Conservation (phyloP, 768 basidiomycete genomes). For the Boletellus ananas region DNA sequence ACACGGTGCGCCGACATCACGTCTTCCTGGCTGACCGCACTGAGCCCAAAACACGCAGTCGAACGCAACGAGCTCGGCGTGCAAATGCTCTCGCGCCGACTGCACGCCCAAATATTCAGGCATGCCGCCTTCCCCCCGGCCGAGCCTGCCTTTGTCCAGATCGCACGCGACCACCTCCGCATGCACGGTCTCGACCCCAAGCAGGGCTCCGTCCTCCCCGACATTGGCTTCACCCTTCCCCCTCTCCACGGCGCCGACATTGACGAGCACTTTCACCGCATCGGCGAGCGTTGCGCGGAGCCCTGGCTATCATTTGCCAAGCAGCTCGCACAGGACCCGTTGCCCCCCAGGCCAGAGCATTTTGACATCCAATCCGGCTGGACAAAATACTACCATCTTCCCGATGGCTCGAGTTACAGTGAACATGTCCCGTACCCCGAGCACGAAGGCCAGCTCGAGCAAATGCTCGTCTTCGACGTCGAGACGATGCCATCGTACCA, state of each 20-base stretch:
- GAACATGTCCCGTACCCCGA: conserved; percentile 68
- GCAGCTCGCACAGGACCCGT: conserved; percentile 43
- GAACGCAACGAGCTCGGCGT: conserved; percentile 90
- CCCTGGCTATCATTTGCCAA: conserved; percentile 76
- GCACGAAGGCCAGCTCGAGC: conserved; percentile 60
- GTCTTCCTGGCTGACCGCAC: neutral
- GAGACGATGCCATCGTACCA: conserved; percentile 86
- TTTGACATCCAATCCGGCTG: conserved; percentile 71
- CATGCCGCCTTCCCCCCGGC: conserved; percentile 63
- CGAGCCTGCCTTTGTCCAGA: conserved; percentile 57
- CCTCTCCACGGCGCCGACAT: conserved; percentile 76
- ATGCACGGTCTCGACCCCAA: conserved; percentile 77
- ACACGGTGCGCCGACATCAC: conserved; percentile 1
- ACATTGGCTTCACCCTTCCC: conserved; percentile 78
- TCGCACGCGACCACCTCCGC: conserved; percentile 77
- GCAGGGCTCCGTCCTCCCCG: conserved; percentile 76
- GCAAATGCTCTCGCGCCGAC: conserved; percentile 77
- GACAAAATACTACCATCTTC: conserved; percentile 74
- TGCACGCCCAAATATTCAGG: conserved; percentile 82
- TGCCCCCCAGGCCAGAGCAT: conserved; percentile 59
- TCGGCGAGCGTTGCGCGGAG: conserved; percentile 65
- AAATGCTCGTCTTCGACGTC: conserved; percentile 86
- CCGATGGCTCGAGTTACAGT: conserved; percentile 75
- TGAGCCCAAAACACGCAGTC: conserved; percentile 30
- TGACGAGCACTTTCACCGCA: conserved; percentile 83